These are phyloP conservation scores for Funneliformis caledonium DNA, from an alignment of 371 early-diverging fungal species.

Conservation along the genomic window DNA sequence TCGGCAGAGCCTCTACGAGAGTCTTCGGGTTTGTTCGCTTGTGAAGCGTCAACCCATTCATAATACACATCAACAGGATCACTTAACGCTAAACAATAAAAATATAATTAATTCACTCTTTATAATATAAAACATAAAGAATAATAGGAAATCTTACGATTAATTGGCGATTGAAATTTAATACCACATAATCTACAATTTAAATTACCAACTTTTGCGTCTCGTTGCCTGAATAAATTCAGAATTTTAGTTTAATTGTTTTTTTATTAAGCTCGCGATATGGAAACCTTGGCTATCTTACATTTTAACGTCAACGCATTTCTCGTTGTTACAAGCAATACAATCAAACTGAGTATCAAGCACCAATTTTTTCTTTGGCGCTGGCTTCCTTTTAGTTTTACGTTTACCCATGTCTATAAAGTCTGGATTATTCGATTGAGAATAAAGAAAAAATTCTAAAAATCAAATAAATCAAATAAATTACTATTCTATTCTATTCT, in stretches of 20 bases:
- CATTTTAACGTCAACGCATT: conserved; percentile 78
- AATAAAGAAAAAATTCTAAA: not conserved
- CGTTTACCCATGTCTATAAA: conserved; percentile 79
- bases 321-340: conserved; percentile 91
- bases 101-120: not conserved
- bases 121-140: not conserved
- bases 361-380: conserved; percentile 68
- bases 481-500: too few relatives aligned
- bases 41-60: conserved; percentile 87
- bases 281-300: conserved; percentile 47
- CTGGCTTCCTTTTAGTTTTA: conserved; percentile 79
- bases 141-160: conserved; percentile 52
- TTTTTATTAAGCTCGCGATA: not conserved
- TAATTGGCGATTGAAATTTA: conserved; percentile 67
- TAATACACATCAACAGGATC: conserved; percentile 86
- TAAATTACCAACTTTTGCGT: conserved; percentile 66
- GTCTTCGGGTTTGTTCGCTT: conserved; percentile 49
- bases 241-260: not conserved
- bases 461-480: not conserved
- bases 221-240: conserved; percentile 48
- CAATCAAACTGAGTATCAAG: conserved; percentile 87
- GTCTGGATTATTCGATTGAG: not conserved
- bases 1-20: not conserved
- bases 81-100: conserved; percentile 57
- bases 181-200: conserved; percentile 80